A percentile compares a stretch with the other conserved stretches of the same genome.
Conservation (phyloP, 495 filamentous ascomycete genomes). For the Penicillium tannophilum region DNA sequence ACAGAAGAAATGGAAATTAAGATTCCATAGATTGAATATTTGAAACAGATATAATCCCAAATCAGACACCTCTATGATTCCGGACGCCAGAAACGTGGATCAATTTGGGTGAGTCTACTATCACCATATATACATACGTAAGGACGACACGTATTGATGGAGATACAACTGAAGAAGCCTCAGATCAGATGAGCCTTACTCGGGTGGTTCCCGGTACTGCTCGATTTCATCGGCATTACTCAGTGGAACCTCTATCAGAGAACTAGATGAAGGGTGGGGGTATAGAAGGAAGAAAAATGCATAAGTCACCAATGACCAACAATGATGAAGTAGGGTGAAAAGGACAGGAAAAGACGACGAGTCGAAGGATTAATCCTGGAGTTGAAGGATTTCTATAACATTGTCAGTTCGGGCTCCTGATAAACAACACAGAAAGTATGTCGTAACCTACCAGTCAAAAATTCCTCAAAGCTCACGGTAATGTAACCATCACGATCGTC, state of each 20-base stretch:
- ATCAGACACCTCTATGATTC: background rate
- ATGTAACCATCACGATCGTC: conserved; percentile 94
- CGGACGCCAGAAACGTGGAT: background rate
- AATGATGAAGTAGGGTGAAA: background rate
- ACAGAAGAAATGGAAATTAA: background rate
- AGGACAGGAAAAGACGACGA: background rate
- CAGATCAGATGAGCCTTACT: background rate
- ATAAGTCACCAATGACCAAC: background rate
- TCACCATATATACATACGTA: background rate
- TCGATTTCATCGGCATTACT: background rate
- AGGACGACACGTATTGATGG: background rate
- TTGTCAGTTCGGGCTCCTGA: conserved; percentile 4
- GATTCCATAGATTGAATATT: background rate
- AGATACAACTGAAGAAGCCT: background rate
- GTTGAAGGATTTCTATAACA: conserved; percentile 39
- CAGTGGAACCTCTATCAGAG: background rate
- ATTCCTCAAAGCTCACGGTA: conserved; percentile 80
- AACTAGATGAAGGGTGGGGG: background rate
- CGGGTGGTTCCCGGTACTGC: background rate
- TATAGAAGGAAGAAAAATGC: background rate
- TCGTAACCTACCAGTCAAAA: conserved; percentile 60
- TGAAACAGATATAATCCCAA: background rate
- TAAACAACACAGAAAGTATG: background rate
- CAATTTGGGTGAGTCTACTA: background rate
- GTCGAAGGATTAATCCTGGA: background rate